phyloP scores from a whole-genome alignment of 805 yeast genomes.

The Wickerhamiella nectarea region DNA sequence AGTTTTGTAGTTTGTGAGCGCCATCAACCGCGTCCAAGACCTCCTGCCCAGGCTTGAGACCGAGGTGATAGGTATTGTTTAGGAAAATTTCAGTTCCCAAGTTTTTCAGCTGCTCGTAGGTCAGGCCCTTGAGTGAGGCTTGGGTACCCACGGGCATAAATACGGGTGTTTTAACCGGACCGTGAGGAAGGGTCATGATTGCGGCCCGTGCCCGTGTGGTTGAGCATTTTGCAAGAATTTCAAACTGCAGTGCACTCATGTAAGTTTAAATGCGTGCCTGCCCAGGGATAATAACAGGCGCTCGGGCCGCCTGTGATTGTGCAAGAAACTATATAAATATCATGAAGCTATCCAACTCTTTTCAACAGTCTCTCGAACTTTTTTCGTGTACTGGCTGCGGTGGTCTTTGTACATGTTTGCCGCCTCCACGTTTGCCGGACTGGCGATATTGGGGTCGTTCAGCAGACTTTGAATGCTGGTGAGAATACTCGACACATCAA shows the following conservation, averaged over 20 bases:
- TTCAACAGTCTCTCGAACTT: slow-evolving; percentile 92
- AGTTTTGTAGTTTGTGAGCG: slow-evolving; percentile 31
- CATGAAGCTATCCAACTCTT: slow-evolving; percentile 18
- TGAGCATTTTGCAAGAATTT: slow-evolving; percentile 31
- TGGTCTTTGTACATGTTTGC: slow-evolving; percentile 92
- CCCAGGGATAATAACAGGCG: neutral
- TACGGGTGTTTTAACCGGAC: slow-evolving; percentile 32
- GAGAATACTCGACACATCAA: slow-evolving; percentile 88
- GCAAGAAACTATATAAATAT: neutral
- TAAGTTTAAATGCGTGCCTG: too few relatives aligned
- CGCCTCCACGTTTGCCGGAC: slow-evolving; percentile 97
- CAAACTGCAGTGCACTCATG: slow-evolving; percentile 26
- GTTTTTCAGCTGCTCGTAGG: slow-evolving; percentile 30
- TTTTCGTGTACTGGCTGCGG: slow-evolving; percentile 75
- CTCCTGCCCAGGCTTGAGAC: slow-evolving; percentile 32
- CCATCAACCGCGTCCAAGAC: slow-evolving; percentile 32
- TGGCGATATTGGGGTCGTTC: slow-evolving; percentile 90
- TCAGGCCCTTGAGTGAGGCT: slow-evolving; percentile 33
- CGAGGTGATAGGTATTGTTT: slow-evolving; percentile 34
- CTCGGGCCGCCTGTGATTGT: neutral
- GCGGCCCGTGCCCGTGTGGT: slow-evolving; percentile 33
- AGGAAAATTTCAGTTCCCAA: slow-evolving; percentile 32
- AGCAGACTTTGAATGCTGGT: slow-evolving; percentile 77
- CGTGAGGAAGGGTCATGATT: slow-evolving; percentile 31
- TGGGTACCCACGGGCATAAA: slow-evolving; percentile 38